Evolutionary conservation across 192 early-diverging fungal species (phyloP).

Genomic region (Phlyctochytrium planicorne): DNA sequence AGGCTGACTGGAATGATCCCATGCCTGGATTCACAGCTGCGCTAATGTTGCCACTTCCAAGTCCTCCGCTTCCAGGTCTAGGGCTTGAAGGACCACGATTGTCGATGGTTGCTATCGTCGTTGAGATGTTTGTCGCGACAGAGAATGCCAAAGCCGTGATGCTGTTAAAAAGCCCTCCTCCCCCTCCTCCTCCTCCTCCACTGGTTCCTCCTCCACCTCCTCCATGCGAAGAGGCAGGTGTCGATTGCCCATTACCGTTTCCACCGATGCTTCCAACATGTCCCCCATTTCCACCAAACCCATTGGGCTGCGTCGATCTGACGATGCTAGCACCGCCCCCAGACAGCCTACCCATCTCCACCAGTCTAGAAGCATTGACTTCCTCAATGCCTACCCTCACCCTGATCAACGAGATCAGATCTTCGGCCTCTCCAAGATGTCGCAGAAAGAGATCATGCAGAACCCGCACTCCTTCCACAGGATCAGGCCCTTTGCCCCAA

Average conservation of each 20-base stretch:
- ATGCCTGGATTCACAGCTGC: not conserved
- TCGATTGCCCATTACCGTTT: not conserved
- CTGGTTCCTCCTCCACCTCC: not conserved
- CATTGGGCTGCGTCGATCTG: not conserved
- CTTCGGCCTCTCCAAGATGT: constrained; percentile 31
- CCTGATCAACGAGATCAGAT: constrained; percentile 18
- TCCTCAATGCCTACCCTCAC: constrained; percentile 24
- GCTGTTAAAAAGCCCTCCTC: not conserved
- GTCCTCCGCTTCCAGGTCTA: not conserved
- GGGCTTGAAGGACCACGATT: not conserved
- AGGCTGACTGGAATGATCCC: not conserved
- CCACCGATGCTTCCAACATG: not conserved
- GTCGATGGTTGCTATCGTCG: not conserved
- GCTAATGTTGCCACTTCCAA: not conserved
- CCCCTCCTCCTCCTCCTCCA: not conserved
- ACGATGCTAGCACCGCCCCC: not conserved
- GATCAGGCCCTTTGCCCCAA: constrained; percentile 25
- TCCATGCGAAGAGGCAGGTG: not conserved
- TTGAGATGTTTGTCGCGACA: not conserved
- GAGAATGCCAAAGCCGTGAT: not conserved
- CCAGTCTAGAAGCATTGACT: constrained; percentile 16
- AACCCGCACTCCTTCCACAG: constrained; percentile 23
- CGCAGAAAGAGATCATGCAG: constrained; percentile 26
- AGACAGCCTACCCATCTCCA: constrained; percentile 16
- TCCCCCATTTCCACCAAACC: not conserved